Evolutionary conservation across 345 rosid genomes (phyloP), one percentile per base, ranked within the genome.

Genomic region (Bruguiera sexangula): DNA sequence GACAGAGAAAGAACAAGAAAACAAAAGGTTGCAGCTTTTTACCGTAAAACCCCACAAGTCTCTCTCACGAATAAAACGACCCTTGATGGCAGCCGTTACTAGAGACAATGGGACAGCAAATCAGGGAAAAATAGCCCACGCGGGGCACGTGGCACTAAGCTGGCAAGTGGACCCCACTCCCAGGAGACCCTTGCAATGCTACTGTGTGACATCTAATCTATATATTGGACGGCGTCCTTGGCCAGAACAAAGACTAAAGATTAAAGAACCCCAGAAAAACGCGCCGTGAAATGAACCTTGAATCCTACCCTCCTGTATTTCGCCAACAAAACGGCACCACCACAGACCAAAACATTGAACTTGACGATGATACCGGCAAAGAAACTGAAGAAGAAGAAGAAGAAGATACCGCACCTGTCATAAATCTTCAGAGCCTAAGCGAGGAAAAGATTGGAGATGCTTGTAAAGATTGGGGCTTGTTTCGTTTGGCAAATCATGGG

Each of bases 401-500:
- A 37, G 56, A 29, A 20, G 87, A 80, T 62, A 53, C 69, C 3
- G 67, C 85, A 50, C 96, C 91, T 48, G 62, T 80, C 15, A 39
- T 90, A 19, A 86, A 90, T 79, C 75, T 90, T 60, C 82, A 79
- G 60, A 53, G 75, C 71, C 61, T 85, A 36, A 75, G 80, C 73
- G 65, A 30, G 69, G 84, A 79, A 22, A 51, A 53, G 61, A 85
- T 90, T 19, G 76, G 18, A 13, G 86, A 83, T 15, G 90, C 87
- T 29, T 87, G 94, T 77, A 75, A 37, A 6, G 82, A 75, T 30
- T 91, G 88, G 96, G 94, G 96, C 30, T 36, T 88, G 26, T 88
- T 91, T 73, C 90, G 90, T 75, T 26, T 91, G 79, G 82, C 71
- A 65, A 84, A 84, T 82, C 92, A 91, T 76, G 90, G 89, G 66